Conservation (phyloP, 306 rosid genomes). For the Senna siamea region DNA sequence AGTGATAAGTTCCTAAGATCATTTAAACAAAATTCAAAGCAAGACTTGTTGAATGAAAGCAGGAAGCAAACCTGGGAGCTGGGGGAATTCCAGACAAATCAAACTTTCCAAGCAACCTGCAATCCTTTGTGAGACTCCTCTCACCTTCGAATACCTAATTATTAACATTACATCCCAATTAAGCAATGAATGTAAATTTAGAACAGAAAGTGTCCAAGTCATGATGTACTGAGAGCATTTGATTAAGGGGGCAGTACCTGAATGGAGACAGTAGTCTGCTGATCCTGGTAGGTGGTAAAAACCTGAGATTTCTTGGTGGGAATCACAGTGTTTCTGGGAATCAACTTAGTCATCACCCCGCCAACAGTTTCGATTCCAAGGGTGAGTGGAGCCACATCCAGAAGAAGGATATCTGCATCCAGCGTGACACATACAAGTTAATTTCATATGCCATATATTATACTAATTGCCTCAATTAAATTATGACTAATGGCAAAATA, state of each 20-base stretch:
- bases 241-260: constrained; percentile 57
- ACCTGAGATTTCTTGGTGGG: constrained; percentile 99
- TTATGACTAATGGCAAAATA: not conserved
- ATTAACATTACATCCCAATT: not conserved
- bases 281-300: constrained; percentile 98
- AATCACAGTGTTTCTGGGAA: constrained; percentile 95
- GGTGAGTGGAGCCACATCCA: constrained; percentile 97
- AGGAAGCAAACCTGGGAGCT: constrained; percentile 81
- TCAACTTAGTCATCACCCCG: constrained; percentile 99
- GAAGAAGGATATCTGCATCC: constrained; percentile 85
- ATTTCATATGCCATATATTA: not conserved
- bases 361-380: constrained; percentile 99
- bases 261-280: constrained; percentile 97
- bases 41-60: not conserved
- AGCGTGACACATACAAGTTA: not conserved
- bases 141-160: constrained; percentile 92
- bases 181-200: not conserved
- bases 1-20: not conserved
- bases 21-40: not conserved
- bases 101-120: constrained; percentile 93
- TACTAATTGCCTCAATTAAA: not conserved
- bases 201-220: not conserved
- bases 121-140: constrained; percentile 99
- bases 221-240: not conserved
- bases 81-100: constrained; percentile 94